Evolutionary conservation across 805 yeast genomes (phyloP), one percentile per base, ranked within the genome.

Genomic region (Ogataea saltuana): DNA sequence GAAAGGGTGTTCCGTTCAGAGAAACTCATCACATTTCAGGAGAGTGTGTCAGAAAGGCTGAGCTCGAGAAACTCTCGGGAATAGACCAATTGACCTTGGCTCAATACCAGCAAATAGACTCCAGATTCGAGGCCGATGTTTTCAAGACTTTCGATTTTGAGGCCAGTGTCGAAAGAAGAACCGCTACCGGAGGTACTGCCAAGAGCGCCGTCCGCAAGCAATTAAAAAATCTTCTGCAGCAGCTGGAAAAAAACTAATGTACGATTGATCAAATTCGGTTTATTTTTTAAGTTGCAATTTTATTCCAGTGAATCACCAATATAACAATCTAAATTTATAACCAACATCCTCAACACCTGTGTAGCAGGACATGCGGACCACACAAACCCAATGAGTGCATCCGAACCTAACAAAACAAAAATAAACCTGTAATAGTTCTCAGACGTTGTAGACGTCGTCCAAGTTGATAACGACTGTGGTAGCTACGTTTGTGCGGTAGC

Each of bases 1-100:
- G 97, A 71, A 90, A 85, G 67, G 99, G 99, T 48, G 99, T 93
- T 53, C 99, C 99, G 44, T 93, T 93, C 72, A 88, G 99, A 74
- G 98, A 93, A 70, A 93, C 99, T 1, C 99, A 93, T 70, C 98
- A 93, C 67, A 93, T 93, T 49, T 88, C 97, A 6, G 99, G 99
- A 44, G 96, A 89, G 67, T 93, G 97, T 70, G 99, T 93, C 34
- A 81, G 95, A 50, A 66, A 70, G 33, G 97, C 98, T 5, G 99
- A 93, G 71, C 90, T 79, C 48, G 67, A 74, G 47, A 76, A 76
- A 16, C 70, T 88, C 32, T 70, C 83, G 6, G 97, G 97, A 41
- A 93, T 93, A 63, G 98, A 93, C 65, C 71, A 89, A 64, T 73
- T 93, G 58, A 66, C 85, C 4, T 63, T 87, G 39, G 85, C 76